Evolutionary conservation across 305 asterid genomes (phyloP), one percentile per base, ranked within the genome.

Genomic region (Ajuga reptans): DNA sequence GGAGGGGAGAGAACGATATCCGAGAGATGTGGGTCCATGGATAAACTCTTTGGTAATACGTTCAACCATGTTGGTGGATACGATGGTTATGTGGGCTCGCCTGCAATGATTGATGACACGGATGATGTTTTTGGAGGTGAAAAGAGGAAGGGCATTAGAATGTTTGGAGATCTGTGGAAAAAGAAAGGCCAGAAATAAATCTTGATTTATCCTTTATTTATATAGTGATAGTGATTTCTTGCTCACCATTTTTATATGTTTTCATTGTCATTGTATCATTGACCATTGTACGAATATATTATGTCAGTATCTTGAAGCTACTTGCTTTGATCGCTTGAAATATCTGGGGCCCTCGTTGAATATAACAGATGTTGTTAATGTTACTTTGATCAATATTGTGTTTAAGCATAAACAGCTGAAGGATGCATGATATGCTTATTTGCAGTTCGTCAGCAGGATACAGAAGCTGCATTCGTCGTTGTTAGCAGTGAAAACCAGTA

Each of bases 1-100:
- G 98, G 84, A 8, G 80, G 75, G 16, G 95, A 92, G 69, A 81
- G 91, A 71, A 81, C 87, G 77, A 71, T 93, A 36, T 81, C 96
- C 0, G 93, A 89, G 79, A 77, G 99, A 75, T 91, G 96, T 78
- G 96, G 96, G 66, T 90, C 99, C 6, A 93, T 93, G 97, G 99
- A 88, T 70, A 92, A 89, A 64, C 84, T 87, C n/a, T 79, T 67
- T 34, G 81, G 81, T n/a, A 79, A 73, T 55, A 77, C 78, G 12
- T 78, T 75, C 0, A 86, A 78, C 54, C 84, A 77, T 2, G 84
- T 76, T 2, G 87, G 79, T 1, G 89, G 85, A 33, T 85, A 77
- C 58, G 78, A 72, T 4, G 81, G 86, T 54, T 85, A 80, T 56
- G 77, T 81, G 15, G 96, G 92, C 29, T 87, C 96, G 0, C 96